Base-by-base conservation (phyloP, 441 rosid species). In the Dalechampia spathulata region DNA sequence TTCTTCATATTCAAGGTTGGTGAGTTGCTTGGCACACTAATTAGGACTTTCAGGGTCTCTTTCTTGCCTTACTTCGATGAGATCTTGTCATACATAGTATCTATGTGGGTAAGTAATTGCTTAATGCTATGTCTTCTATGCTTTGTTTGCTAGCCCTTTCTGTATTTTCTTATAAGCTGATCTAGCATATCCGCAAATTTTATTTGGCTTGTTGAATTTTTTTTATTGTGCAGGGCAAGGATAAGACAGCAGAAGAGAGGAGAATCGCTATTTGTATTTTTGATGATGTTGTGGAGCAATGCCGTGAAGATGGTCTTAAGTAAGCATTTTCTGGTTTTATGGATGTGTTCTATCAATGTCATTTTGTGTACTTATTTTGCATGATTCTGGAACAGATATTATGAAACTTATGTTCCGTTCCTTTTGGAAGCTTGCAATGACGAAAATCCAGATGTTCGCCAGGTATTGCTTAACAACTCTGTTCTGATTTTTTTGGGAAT, bases 261-360 rank as follows among this genome's bases (percentile, higher is more conserved):
- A 90, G 99, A 79, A 84, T 94, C 64, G 99, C 99, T 6, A 94
- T 90, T 62, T 94, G 99, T 75, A 94, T 94, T 23, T 94, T 94
- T 73, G 99, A 94, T 78, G 99, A 87, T 66, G 86, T 90, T 65
- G 99, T 97, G 3, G 99, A 90, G 78, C 96, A 90, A 64, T 90
- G 99, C 70, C 91, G 78, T 21, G 99, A 90, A 59, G 67, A 94
- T 60, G 96, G 97, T 62, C 85, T 85, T 12, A 93, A 85, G 99
- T 93, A 90, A 66, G 83, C 44, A 14, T 15, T 25, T 50, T 15
- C 41, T 55, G 36, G 23, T 27, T 49, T 27, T 40, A 27, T 49
- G 7, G 49, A 49, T 48, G 40, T 38, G 7, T 40, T 14, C 27
- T 49, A 15, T 16, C 37, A 26, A 26, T 42, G 38, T 36, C 42